Evolutionary conservation across 2,329 filamentous ascomycete species (phyloP), one percentile per base, ranked within the genome.

Genomic region (Cercospora sojina): DNA sequence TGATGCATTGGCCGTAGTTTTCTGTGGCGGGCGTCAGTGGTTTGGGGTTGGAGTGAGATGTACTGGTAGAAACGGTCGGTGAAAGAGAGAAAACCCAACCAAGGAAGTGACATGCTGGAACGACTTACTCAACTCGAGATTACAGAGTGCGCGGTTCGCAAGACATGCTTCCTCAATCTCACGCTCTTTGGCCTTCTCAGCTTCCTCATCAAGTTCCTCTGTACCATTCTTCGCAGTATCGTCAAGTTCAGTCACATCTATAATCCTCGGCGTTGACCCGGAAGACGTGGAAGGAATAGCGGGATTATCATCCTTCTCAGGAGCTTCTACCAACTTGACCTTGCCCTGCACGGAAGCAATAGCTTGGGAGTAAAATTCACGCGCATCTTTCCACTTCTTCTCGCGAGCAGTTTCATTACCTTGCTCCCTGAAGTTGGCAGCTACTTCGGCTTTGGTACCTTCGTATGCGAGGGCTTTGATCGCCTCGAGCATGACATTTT

Each of bases 341-440:
- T 64, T 62, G 10, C 70, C 69, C 32, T 64, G 69, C 25, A 97
- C 80, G 6, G 96, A 86, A 10, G 87, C 82, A 61, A 97, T 84
- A n/a, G 90, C 93, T 81, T 96, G 95, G 31, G 86, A 87, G 78
- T 99, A 99, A 78, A 93, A 97, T 78, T 97, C 93, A 76, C 90
- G 90, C 3, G 93, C 95, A 78, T 98, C 93, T 27, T 79, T 83
- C 88, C 90, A 97, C 57, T 87, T 84, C 78, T 88, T 89, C 64
- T 84, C 84, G 73, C 86, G 85, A 76, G 96, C 96, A 74, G 87
- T 89, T 74, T 98, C 94, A 77, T 99, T 99, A 35, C 95, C 95
- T 72, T 92, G 91, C 77, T 94, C 90, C 74, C 95, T 92, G 82
- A 97, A 97, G 70, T 92, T 92, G 53, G 86, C 81, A 20, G 89